phyloP scores from a whole-genome alignment of 495 filamentous ascomycete species.

The Tuber aestivum region DNA sequence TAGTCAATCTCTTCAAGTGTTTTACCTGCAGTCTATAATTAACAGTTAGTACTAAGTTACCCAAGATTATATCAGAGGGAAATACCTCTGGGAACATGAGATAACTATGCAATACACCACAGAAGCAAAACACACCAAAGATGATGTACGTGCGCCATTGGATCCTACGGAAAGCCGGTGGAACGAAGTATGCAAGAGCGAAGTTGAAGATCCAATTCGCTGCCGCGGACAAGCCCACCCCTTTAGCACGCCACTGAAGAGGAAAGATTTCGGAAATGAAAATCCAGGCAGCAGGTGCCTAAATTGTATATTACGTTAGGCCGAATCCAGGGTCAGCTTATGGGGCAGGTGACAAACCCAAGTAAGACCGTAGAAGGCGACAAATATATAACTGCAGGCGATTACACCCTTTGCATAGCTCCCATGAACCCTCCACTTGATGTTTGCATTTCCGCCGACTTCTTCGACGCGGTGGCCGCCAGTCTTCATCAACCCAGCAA shows the following conservation, averaged over 20 bases:
- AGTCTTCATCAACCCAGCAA: constrained; percentile 53
- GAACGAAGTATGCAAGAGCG: constrained; percentile 66
- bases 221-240: constrained; percentile 63
- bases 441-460: constrained; percentile 61
- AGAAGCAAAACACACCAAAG: constrained; percentile 69
- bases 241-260: constrained; percentile 64
- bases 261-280: constrained; percentile 74
- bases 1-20: constrained; percentile 68
- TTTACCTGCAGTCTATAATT: constrained; percentile 59
- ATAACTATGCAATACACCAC: constrained; percentile 68
- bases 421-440: constrained; percentile 53
- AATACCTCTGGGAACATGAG: constrained; percentile 68
- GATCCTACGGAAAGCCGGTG: constrained; percentile 67
- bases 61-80: background rate
- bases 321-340: background rate
- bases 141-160: constrained; percentile 67
- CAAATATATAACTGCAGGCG: constrained; percentile 71
- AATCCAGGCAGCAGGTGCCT: constrained; percentile 70
- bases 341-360: constrained; percentile 44
- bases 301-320: constrained; percentile 40
- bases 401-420: constrained; percentile 63
- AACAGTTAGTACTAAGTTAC: background rate
- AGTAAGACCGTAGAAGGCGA: constrained; percentile 68
- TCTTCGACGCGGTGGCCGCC: constrained; percentile 54
- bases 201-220: constrained; percentile 78